phyloP scores from a whole-genome alignment of 1,284 basidiomycete species.

The Kwoniella shivajii region DNA sequence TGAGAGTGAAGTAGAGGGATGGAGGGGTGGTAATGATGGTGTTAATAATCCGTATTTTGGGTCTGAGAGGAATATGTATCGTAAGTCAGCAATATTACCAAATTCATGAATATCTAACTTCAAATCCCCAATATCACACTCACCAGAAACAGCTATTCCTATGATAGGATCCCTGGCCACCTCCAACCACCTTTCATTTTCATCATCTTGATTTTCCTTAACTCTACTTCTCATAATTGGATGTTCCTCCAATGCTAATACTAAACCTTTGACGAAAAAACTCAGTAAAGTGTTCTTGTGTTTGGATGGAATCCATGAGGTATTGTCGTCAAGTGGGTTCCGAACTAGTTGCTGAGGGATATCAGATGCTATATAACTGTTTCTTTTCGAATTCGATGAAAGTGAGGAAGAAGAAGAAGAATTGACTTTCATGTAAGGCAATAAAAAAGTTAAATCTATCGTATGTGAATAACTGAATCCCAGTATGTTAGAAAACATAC shows the following conservation, averaged over 20 bases:
- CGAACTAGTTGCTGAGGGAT: constrained; percentile 59
- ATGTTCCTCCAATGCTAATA: constrained; percentile 71
- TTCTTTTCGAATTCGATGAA: constrained; percentile 30
- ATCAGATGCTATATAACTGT: constrained; percentile 55
- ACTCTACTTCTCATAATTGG: constrained; percentile 47
- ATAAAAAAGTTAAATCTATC: constrained; percentile 76
- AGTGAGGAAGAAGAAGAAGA: constrained; percentile 63
- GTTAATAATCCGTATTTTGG: constrained; percentile 79
- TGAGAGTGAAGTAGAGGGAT: constrained; percentile 63
- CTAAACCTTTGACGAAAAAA: constrained; percentile 81
- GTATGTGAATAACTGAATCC: constrained; percentile 61
- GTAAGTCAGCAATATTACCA: background rate
- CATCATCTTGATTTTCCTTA: constrained; percentile 18
- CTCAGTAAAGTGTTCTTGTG: constrained; percentile 73
- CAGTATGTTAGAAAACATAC: background rate
- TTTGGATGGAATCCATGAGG: no score
- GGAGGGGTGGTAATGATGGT: constrained; percentile 70
- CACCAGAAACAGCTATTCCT: constrained; percentile 48
- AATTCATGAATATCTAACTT: background rate
- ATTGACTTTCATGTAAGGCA: constrained; percentile 71
- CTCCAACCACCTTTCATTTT: constrained; percentile 38
- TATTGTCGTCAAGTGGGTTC: constrained; percentile 44
- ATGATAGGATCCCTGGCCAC: constrained; percentile 40
- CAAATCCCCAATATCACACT: constrained; percentile 2
- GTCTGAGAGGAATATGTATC: constrained; percentile 55